Percentiles rank a stretch among this genome's conserved stretches.
Conservation (phyloP, 2,329 filamentous ascomycete genomes). For the Graphilbum fragrans region DNA sequence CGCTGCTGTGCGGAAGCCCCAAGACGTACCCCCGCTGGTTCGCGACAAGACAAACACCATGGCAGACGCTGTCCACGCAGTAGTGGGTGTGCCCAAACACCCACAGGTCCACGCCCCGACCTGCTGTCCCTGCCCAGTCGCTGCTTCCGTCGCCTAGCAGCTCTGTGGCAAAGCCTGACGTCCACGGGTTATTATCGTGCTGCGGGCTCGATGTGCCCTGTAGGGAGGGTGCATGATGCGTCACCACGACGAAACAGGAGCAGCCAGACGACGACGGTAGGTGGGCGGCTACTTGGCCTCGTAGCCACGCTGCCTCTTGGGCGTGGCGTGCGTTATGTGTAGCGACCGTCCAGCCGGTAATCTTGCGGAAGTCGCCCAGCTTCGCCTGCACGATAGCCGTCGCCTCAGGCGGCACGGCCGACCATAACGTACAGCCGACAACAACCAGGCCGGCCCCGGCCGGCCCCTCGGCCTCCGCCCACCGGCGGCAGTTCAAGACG, state of each 20-base stretch:
- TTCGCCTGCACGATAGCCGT: slow-evolving; percentile 25
- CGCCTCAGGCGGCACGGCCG: slow-evolving; percentile 27
- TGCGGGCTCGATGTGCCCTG: slow-evolving; percentile 34
- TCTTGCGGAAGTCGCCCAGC: slow-evolving; percentile 41
- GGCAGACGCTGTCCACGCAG: slow-evolving; percentile 20
- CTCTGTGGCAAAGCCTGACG: slow-evolving; percentile 40
- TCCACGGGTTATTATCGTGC: slow-evolving; percentile 32
- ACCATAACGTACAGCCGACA: slow-evolving; percentile 48
- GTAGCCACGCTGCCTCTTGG: slow-evolving; percentile 38
- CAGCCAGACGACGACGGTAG: neutral
- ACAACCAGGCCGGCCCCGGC: slow-evolving; percentile 27
- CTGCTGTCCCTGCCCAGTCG: slow-evolving; percentile 16
- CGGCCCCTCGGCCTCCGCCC: slow-evolving; percentile 24
- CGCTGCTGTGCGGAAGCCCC: too few species aligned
- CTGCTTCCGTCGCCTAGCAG: slow-evolving; percentile 18
- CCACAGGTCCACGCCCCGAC: slow-evolving; percentile 25
- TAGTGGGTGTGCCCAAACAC: slow-evolving; percentile 38
- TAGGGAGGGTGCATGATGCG: slow-evolving; percentile 44
- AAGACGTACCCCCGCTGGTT: slow-evolving; percentile 25
- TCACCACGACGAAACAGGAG: slow-evolving; percentile 36
- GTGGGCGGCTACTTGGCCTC: slow-evolving; percentile 17
- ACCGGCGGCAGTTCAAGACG: slow-evolving; percentile 29
- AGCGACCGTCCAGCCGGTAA: slow-evolving; percentile 36
- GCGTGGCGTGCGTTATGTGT: slow-evolving; percentile 35
- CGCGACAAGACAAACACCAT: slow-evolving; percentile 24